phyloP scores from a whole-genome alignment of 2,329 filamentous ascomycete genomes.

The Colletotrichum tropicicola region DNA sequence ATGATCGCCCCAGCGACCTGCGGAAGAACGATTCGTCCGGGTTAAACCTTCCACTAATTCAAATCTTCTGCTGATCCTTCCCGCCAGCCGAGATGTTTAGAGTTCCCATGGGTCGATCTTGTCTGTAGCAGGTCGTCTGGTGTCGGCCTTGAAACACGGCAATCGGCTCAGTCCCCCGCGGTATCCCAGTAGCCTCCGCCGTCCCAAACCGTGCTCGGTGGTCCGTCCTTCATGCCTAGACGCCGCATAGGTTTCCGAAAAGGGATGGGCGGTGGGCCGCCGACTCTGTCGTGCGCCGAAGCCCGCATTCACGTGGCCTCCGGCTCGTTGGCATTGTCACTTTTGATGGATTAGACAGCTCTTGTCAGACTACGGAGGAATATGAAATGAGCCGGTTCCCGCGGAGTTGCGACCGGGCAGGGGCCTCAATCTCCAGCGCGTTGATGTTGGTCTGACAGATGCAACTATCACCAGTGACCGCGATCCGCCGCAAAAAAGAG shows the following conservation, averaged over 20 bases:
- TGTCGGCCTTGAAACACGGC: conserved; percentile 12
- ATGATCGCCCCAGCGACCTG: too few relatives aligned
- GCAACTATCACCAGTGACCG: too few relatives aligned
- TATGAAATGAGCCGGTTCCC: too few relatives aligned
- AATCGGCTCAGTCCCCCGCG: neutral
- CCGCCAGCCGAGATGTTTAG: neutral
- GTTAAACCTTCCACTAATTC: neutral
- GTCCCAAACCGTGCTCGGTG: neutral
- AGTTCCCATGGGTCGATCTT: neutral
- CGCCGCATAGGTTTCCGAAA: conserved; percentile 5
- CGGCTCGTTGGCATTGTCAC: conserved; percentile 2
- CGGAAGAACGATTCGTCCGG: neutral
- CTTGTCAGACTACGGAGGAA: neutral
- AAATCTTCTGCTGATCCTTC: neutral
- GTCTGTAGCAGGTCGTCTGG: conserved; percentile 2
- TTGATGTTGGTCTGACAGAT: too few relatives aligned
- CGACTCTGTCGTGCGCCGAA: neutral
- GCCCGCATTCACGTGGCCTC: conserved; percentile 9
- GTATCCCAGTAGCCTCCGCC: neutral
- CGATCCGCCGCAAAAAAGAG: too few relatives aligned
- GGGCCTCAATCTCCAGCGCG: too few relatives aligned
- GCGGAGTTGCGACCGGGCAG: too few relatives aligned
- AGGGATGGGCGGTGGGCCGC: too few relatives aligned
- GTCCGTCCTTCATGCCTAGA: neutral
- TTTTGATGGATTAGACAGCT: neutral